Conservation (phyloP, 1,139 yeast species). For the Hansenula sp. region DNA sequence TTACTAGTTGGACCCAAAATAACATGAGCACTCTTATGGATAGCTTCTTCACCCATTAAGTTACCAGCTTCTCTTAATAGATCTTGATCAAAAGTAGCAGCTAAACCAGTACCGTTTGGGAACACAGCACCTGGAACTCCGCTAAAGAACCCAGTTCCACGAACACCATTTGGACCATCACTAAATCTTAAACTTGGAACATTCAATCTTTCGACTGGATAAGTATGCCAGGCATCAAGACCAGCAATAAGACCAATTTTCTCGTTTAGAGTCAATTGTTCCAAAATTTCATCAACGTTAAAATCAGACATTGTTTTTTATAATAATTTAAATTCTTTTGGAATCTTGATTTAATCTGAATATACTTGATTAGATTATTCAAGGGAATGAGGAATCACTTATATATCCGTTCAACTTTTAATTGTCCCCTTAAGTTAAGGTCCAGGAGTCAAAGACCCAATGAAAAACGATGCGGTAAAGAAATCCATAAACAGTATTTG, state of each 20-base stretch:
- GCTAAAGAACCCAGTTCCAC: constrained; percentile 46
- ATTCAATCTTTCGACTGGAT: constrained; percentile 39
- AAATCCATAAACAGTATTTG: too few relatives aligned
- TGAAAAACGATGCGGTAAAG: too few relatives aligned
- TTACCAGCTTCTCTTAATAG: constrained; percentile 40
- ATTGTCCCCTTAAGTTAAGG: too few relatives aligned
- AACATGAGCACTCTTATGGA: constrained; percentile 51
- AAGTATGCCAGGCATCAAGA: constrained; percentile 54
- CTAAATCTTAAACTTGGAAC: constrained; percentile 35
- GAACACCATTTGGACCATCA: constrained; percentile 54
- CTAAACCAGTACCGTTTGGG: constrained; percentile 39
- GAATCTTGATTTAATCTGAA: too few relatives aligned
- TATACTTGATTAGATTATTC: too few relatives aligned
- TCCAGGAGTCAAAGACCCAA: too few relatives aligned
- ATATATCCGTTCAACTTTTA: too few relatives aligned
- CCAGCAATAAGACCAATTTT: constrained; percentile 47
- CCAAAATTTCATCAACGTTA: constrained; percentile 40
- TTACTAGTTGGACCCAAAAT: constrained; percentile 54
- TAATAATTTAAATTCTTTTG: too few relatives aligned
- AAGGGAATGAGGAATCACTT: too few relatives aligned
- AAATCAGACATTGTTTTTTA: constrained; percentile 19
- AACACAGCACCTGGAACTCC: constrained; percentile 47
- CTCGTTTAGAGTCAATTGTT: constrained; percentile 42
- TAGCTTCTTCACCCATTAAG: constrained; percentile 46
- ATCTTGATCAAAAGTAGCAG: constrained; percentile 33